Base-by-base conservation (phyloP, 805 yeast species). In the Lipomyces kockii region DNA sequence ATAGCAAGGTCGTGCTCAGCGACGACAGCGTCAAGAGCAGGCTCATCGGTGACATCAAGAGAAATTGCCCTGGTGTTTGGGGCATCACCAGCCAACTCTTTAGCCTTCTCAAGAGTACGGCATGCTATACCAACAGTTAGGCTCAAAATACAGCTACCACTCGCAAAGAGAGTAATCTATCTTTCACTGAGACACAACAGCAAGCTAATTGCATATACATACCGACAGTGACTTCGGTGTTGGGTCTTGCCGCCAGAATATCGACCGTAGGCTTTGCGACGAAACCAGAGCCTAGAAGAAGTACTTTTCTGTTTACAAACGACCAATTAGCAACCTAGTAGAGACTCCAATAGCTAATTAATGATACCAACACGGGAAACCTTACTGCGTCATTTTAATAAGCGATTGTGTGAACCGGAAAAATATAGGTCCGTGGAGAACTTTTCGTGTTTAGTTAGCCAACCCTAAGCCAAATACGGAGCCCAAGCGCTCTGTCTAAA, bases 221-320 rank as follows among this genome's bases (percentile, higher is more conserved):
- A 75, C 77, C 82, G 73, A 95, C 98, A 57, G 98, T 95, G 72
- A 95, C 97, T 78, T 89, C 87, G 74, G 92, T 86, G 75, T 85
- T 92, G 66, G 88, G 85, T 69, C 92, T 88, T 12, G 68, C 85
- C 52, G 97, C 83, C 73, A 95, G 86, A 74, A 92, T 89, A 80
- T 95, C 99, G 71, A 95, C 97, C 64, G 98, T 94, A 75, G 99
- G 99, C 82, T 95, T 91, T 73, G 99, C 98, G 74, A 95, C 99
- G 77, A 95, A 95, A 74, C 99, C 99, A 53, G 98, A 73, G 53
- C 76, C 76, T 27, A 74, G 71, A 35, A 74, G 66, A 9, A 74
- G 69, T 49, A 71, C 74, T 60, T 61, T 64, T 27, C 70, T 67
- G 51, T 22, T 12, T 12, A 22, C 29, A 29, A 5, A 17, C 49